phyloP scores from a whole-genome alignment of 2,329 filamentous ascomycete species.

The Stachybotrys echinatus region DNA sequence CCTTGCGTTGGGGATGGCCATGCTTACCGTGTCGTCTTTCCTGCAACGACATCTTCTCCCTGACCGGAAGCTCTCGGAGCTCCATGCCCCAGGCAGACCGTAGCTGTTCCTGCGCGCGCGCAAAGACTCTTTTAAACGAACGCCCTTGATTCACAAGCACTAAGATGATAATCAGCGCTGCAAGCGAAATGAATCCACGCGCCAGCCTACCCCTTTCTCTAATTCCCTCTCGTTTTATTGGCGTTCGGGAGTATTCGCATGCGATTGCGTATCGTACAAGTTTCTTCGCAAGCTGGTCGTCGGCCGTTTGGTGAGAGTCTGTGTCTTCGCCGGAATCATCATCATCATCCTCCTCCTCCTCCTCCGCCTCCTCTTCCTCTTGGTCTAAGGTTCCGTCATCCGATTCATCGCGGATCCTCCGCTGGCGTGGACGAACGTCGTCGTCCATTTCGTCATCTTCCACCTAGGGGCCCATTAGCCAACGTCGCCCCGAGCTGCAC shows the following conservation, averaged over 20 bases:
- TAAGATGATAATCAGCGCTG: slow-evolving; percentile 19
- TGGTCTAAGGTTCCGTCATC: slow-evolving; percentile 11
- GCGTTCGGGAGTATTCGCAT: slow-evolving; percentile 57
- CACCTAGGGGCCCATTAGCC: slow-evolving; percentile 5
- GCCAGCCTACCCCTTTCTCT: slow-evolving; percentile 50
- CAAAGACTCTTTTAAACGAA: slow-evolving; percentile 73
- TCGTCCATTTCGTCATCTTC: slow-evolving; percentile 14
- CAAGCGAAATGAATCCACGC: not conserved
- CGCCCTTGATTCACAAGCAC: slow-evolving; percentile 68
- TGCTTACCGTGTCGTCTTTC: slow-evolving; percentile 67
- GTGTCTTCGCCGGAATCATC: slow-evolving; percentile 33
- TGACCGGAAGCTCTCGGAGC: slow-evolving; percentile 73
- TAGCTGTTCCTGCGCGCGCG: slow-evolving; percentile 68
- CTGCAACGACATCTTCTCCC: slow-evolving; percentile 75
- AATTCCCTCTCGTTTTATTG: slow-evolving; percentile 57
- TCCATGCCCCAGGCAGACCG: slow-evolving; percentile 82
- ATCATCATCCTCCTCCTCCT: slow-evolving; percentile 22
- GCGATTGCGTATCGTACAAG: slow-evolving; percentile 64
- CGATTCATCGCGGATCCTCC: slow-evolving; percentile 19
- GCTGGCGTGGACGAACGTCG: slow-evolving; percentile 23
- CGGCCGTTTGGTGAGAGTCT: slow-evolving; percentile 32
- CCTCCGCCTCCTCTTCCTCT: slow-evolving; percentile 28
- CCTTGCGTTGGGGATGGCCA: not conserved
- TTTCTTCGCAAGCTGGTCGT: slow-evolving; percentile 55
- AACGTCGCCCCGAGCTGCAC: slow-evolving; percentile 1